Base-by-base conservation (phyloP, 192 early-diverging fungal genomes). In the Coemansia sp. region DNA sequence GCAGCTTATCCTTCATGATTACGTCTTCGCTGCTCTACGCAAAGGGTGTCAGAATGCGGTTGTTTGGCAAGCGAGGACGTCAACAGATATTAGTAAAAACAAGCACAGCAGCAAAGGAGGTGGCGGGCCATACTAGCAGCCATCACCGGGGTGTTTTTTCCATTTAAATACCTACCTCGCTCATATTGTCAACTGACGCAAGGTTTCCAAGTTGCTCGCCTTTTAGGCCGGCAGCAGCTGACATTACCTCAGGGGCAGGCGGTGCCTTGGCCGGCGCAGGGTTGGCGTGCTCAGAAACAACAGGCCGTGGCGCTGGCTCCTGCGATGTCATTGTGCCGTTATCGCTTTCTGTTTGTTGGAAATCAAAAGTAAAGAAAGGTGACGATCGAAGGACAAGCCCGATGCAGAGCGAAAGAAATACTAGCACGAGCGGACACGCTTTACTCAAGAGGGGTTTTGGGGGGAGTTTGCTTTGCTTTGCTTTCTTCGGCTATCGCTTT, bases 11-110 rank as follows among this genome's bases (percentile, higher is more conserved):
- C 64, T 83, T 83, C 65, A 76, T 72, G 8, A 83, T 57, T 41
- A 83, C 65, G 64, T 83, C 81, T 43, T 83, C 81, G 72, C 75
- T 75, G 34, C 66, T 73, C 71, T 78, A 73, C 43, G 2, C 24
- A 57, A 57, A 57, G 6, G 18, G 7, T 3, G 15, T n/a, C n/a
- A 49, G 20, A 49, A 20, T 20, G 6, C 4, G 18, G 30, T 30
- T 30, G 18, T 46, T 18, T 15, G 43, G 14, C 44, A 36, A 1
- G 34, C 5, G 44, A 46, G 6, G 5, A 46, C 18, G 18, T 46
- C 11, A 46, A 46, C 12, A 46, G 15, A 18, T 46, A 46, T 46
- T 46, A 36, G 30, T n/a, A 35, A 23, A 39, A 16, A 65, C 26
- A 53, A 10, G 44, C 7, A 26, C 10, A 43, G 24, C 4, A 53